Evolutionary conservation across 164 flowering plant genomes (phyloP).

Genomic region (Kingdonia uniflora): DNA sequence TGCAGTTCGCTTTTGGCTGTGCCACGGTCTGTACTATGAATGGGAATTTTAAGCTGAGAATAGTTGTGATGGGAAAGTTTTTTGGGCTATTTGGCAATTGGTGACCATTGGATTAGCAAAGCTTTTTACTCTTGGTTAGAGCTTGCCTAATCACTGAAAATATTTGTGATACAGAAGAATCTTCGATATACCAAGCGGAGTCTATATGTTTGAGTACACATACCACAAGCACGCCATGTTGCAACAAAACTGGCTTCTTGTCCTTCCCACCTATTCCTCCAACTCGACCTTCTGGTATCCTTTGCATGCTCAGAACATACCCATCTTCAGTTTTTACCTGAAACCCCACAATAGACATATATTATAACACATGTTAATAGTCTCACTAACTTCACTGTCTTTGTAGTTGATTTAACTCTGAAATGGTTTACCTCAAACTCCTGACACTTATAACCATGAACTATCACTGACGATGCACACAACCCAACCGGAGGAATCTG

Average conservation of each 20-base stretch:
- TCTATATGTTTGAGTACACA: not conserved
- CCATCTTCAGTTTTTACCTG: not conserved
- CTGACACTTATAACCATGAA: constrained; percentile 2
- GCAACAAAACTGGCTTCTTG: not conserved
- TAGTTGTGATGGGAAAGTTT: too few relatives aligned
- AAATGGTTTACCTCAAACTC: constrained; percentile 33
- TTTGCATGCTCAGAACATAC: not conserved
- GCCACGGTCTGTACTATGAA: too few relatives aligned
- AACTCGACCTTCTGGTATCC: not conserved
- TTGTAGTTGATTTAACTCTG: not conserved
- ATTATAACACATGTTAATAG: not conserved
- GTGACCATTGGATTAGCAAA: too few relatives aligned
- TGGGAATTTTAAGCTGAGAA: too few relatives aligned
- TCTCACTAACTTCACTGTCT: not conserved
- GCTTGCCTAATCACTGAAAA: too few relatives aligned
- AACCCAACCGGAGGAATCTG: not conserved
- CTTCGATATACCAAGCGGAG: too few relatives aligned
- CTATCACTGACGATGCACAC: not conserved
- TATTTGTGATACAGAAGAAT: too few relatives aligned
- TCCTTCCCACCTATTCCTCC: not conserved
- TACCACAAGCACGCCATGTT: not conserved
- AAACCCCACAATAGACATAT: not conserved
- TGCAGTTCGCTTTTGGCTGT: too few relatives aligned
- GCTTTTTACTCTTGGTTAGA: too few relatives aligned
- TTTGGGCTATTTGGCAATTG: too few relatives aligned